Base-by-base conservation (phyloP, 805 yeast genomes). In the Ogataea neopini region DNA sequence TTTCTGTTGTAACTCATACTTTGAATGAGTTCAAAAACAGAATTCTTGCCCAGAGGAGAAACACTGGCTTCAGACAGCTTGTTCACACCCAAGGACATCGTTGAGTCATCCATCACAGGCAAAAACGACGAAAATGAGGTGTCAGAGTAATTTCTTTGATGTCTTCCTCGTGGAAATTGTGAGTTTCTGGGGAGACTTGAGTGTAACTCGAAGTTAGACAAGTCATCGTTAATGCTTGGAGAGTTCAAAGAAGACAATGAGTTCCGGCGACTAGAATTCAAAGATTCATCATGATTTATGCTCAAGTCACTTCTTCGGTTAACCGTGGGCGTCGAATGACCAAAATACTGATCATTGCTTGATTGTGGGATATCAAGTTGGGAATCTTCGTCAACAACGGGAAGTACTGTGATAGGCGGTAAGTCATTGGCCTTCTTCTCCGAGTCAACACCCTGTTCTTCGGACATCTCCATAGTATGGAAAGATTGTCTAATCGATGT, bases 11-110 rank as follows among this genome's bases (percentile, higher is more conserved):
- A 67, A 60, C 83, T 82, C 14, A 78, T 75, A 29, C 77, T 84
- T 43, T 84, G 78, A 1, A 90, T 84, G 44, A 90, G 70, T 58
- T 86, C 94, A 60, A 77, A 87, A 28, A 89, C 81, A 4, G 96
- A 84, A 59, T 87, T 88, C 42, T 86, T 82, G 1, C 88, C 88
- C 54, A 84, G 62, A 1, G 87, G 84, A 19, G 81, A 75, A 11
- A 74, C 71, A 1, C 70, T 58, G 8, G 68, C 57, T 18, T 67
- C 68, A 0, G 74, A 68, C 9, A 72, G 52, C 34, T 66, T 67
- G 53, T 73, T 74, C 38, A 68, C 56, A 0, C 79, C 79, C 37
- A 72, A 50, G 1, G 68, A 61, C 20, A 63, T 45, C 1, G 69
- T 66, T 14, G 70, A 60, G 30, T 70, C 73, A 43, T 72, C 75